phyloP scores from a whole-genome alignment of 495 filamentous ascomycete species.

The Aspergillus ellipticus region DNA sequence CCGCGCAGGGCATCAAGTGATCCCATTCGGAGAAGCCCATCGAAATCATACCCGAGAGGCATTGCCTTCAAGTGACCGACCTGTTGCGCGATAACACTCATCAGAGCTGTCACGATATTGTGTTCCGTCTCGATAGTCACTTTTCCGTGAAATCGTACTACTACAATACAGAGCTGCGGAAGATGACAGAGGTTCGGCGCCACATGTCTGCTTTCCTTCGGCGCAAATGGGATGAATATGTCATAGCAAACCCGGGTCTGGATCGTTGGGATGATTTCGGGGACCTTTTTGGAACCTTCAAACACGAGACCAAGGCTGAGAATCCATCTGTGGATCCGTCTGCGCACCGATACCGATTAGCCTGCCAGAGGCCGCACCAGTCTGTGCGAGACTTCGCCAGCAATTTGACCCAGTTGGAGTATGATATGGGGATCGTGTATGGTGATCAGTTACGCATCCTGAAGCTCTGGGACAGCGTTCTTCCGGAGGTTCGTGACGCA shows the following conservation, averaged over 20 bases:
- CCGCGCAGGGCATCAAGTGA: constrained; percentile 5
- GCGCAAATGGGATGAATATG: constrained; percentile 1
- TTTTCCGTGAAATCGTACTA: too few relatives aligned
- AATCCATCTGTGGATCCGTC: too few relatives aligned
- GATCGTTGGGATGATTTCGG: neutral
- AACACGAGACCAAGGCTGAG: too few relatives aligned
- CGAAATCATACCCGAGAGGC: neutral
- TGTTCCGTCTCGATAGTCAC: too few relatives aligned
- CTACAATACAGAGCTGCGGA: neutral
- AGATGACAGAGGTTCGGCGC: neutral
- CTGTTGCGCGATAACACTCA: too few relatives aligned
- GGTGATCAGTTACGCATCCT: constrained; percentile 4
- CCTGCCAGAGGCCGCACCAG: neutral
- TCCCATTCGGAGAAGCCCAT: constrained; percentile 5
- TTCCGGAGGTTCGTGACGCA: constrained; percentile 3
- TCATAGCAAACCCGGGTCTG: neutral
- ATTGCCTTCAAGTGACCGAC: too few relatives aligned
- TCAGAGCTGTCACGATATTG: too few relatives aligned
- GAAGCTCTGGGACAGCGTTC: constrained; percentile 7
- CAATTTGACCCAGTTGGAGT: neutral
- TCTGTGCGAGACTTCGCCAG: neutral
- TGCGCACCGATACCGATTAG: neutral
- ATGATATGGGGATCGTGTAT: neutral
- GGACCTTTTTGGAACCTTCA: too few relatives aligned
- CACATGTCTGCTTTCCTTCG: neutral